These are phyloP conservation scores for Selaginella tamariscina DNA, from an alignment of 75 land plant genomes.

Conservation along the genomic window DNA sequence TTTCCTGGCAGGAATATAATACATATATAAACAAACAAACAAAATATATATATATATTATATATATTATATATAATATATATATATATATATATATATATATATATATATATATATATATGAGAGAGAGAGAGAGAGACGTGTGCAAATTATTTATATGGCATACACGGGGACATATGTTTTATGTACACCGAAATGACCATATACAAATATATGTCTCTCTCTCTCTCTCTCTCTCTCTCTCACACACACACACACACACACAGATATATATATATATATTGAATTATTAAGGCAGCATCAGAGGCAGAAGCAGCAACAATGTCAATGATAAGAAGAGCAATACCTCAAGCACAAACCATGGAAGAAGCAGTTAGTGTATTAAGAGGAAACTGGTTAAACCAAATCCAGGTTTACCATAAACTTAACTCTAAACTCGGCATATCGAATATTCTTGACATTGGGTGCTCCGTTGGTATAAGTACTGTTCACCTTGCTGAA, in stretches of 20 bases:
- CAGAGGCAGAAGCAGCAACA: conserved; percentile 85
- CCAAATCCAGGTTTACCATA: conserved; percentile 51
- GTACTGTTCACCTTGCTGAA: conserved; percentile 63
- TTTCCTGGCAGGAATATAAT: conserved; percentile 85
- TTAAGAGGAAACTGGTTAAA: conserved; percentile 68
- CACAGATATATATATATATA: not conserved
- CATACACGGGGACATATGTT: too few relatives aligned
- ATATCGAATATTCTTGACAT: conserved; percentile 56
- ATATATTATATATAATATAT: not conserved
- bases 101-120: too few relatives aligned
- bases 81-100: not conserved
- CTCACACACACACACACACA: not conserved
- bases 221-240: too few relatives aligned
- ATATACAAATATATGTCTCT: too few relatives aligned
- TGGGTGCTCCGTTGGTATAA: conserved; percentile 79
- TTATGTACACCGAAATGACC: too few relatives aligned
- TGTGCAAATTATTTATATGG: too few relatives aligned
- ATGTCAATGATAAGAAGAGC: conserved; percentile 63
- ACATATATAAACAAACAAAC: not conserved
- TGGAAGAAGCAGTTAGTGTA: conserved; percentile 50
- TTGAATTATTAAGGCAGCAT: conserved; percentile 48
- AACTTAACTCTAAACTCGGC: conserved; percentile 34
- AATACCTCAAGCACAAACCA: conserved; percentile 51
- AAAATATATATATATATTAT: not conserved
- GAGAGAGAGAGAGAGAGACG: too few relatives aligned